Evolutionary conservation across 768 basidiomycete species (phyloP).

Genomic region (Termitomyces titanicus): DNA sequence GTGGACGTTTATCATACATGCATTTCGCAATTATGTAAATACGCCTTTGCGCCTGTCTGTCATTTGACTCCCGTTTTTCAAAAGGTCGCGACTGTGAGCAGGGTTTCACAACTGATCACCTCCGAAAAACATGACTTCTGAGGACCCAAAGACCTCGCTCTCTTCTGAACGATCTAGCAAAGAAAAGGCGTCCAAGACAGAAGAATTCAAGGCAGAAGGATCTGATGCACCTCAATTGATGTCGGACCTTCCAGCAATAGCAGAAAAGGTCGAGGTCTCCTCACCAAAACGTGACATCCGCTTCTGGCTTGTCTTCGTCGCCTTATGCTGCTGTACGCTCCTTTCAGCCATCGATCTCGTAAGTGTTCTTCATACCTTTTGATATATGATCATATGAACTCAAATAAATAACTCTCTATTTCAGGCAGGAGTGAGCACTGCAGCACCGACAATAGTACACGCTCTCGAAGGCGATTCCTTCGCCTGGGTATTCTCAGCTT

Average conservation of each 20-base stretch:
- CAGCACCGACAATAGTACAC: constrained; percentile 25
- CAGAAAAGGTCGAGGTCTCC: neutral
- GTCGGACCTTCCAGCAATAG: neutral
- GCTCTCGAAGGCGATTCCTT: constrained; percentile 24
- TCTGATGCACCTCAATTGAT: neutral
- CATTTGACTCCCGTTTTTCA: too few relatives aligned
- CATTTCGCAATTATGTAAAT: too few relatives aligned
- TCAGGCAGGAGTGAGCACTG: constrained; percentile 23
- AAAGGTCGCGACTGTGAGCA: too few relatives aligned
- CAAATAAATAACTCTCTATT: neutral
- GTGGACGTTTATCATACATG: too few relatives aligned
- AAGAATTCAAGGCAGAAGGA: neutral
- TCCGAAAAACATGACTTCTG: neutral
- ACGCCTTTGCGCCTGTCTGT: too few relatives aligned
- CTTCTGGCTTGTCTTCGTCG: constrained; percentile 11
- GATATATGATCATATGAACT: neutral
- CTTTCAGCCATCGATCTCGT: constrained; percentile 8
- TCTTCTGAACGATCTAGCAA: neutral
- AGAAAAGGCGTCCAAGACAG: neutral
- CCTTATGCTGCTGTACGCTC: constrained; percentile 4
- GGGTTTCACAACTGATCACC: too few relatives aligned
- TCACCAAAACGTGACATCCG: constrained; percentile 4
- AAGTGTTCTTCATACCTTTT: neutral
- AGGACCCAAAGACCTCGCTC: neutral
- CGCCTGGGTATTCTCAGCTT: constrained; percentile 23